Conservation (phyloP, 805 yeast species). For the Yarrowia sp. region DNA sequence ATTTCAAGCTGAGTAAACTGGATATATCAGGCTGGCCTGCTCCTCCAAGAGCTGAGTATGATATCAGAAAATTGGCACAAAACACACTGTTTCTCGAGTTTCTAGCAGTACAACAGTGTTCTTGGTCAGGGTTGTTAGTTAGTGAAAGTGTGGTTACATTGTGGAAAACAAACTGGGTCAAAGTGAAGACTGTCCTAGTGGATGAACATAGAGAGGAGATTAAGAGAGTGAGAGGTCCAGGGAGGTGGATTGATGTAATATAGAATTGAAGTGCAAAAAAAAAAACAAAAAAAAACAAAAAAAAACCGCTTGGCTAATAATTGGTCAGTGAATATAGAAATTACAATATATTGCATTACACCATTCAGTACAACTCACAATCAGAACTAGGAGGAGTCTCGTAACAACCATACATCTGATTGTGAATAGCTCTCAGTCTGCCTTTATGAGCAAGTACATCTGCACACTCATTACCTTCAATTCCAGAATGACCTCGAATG, state of each 20-base stretch:
- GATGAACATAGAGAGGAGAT: neutral
- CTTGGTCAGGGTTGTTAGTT: neutral
- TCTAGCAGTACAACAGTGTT: neutral
- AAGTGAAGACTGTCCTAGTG: neutral
- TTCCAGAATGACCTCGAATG: no score
- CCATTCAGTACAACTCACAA: no score
- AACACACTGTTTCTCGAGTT: neutral
- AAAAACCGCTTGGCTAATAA: no score
- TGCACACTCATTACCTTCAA: no score
- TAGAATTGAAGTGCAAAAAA: no score
- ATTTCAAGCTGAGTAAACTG: neutral
- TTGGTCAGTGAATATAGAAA: no score
- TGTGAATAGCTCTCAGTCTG: no score
- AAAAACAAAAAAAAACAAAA: no score
- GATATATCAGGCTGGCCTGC: neutral
- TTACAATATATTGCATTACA: no score
- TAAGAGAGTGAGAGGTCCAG: neutral
- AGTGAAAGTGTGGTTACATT: neutral
- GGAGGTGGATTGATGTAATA: neutral
- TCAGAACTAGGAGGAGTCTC: no score
- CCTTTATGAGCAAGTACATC: no score
- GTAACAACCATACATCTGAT: no score
- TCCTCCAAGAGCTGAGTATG: conserved; percentile 3
- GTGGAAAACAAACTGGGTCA: conserved; percentile 1
- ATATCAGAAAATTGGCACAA: neutral